Percentiles rank a stretch among this genome's conserved stretches.
phyloP scores from a whole-genome alignment of 2,329 filamentous ascomycete species.

The Chrysoporthe deuterocubensis region DNA sequence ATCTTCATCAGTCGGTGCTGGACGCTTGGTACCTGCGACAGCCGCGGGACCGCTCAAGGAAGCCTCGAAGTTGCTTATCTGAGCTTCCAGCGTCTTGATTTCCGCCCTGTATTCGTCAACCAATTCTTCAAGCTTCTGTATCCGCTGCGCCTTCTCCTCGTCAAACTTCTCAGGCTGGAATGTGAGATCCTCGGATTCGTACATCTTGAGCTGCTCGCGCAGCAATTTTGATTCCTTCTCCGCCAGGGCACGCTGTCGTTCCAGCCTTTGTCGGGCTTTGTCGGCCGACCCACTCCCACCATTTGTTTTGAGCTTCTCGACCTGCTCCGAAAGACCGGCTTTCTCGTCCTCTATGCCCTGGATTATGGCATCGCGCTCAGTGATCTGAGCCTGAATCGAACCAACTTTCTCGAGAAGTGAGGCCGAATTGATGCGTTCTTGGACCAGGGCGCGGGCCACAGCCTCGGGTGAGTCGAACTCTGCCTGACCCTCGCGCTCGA shows the following conservation, averaged over 20 bases:
- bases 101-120: conserved; percentile 87
- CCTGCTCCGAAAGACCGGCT: conserved; percentile 63
- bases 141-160: conserved; percentile 71
- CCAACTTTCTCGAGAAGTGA: conserved; percentile 83
- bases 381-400: conserved; percentile 74
- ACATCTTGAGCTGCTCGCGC: conserved; percentile 85
- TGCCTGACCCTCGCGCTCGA: conserved; percentile 71
- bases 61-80: conserved; percentile 70
- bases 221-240: conserved; percentile 94
- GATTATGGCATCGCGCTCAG: conserved; percentile 77
- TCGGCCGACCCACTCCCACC: conserved; percentile 57
- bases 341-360: conserved; percentile 73
- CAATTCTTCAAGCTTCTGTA: conserved; percentile 82
- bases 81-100: conserved; percentile 72
- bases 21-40: conserved; percentile 64
- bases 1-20: conserved; percentile 62
- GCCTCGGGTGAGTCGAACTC: conserved; percentile 89
- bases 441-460: conserved; percentile 80
- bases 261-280: conserved; percentile 74
- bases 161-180: conserved; percentile 83
- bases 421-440: conserved; percentile 79
- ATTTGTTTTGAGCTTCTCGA: conserved; percentile 69
- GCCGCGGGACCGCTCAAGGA: conserved; percentile 40
- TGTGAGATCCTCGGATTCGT: conserved; percentile 85
- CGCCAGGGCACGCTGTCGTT: conserved; percentile 83